These are phyloP conservation scores for Melanogaster broomeanus DNA, from an alignment of 768 basidiomycete species.

Conservation along the genomic window DNA sequence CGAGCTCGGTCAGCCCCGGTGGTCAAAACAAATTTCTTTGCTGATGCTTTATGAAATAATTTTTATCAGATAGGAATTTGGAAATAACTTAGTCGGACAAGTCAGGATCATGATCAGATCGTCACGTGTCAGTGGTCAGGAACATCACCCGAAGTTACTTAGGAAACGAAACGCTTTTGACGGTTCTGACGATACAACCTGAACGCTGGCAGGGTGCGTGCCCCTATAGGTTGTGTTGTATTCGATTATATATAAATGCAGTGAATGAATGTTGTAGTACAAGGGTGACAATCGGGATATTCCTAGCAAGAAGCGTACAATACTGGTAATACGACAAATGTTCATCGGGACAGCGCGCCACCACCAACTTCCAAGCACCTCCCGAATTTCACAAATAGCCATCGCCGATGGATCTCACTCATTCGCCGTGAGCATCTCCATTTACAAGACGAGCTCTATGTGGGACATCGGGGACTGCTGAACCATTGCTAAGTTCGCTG, in stretches of 20 bases:
- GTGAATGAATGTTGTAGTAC: background rate
- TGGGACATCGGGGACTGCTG: background rate
- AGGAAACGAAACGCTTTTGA: no score
- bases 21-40: no score
- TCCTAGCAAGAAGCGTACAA: background rate
- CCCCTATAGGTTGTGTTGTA: background rate
- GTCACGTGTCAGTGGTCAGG: no score
- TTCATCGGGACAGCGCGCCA: background rate
- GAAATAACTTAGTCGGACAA: no score
- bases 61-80: no score
- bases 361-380: background rate
- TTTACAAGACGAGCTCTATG: slow-evolving; percentile 12
- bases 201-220: no score
- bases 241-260: background rate
- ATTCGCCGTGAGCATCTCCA: slow-evolving; percentile 20
- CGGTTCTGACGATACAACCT: no score
- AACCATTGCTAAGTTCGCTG: background rate
- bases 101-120: no score
- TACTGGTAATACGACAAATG: background rate
- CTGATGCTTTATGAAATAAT: no score
- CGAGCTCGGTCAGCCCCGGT: background rate
- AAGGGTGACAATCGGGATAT: background rate
- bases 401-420: background rate
- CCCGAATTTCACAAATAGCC: background rate
- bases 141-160: no score